A percentile compares a stretch with the other conserved stretches of the same genome.
These are phyloP conservation scores for Dalbergia cultrata DNA, from an alignment of 306 rosid species.

Conservation along the genomic window DNA sequence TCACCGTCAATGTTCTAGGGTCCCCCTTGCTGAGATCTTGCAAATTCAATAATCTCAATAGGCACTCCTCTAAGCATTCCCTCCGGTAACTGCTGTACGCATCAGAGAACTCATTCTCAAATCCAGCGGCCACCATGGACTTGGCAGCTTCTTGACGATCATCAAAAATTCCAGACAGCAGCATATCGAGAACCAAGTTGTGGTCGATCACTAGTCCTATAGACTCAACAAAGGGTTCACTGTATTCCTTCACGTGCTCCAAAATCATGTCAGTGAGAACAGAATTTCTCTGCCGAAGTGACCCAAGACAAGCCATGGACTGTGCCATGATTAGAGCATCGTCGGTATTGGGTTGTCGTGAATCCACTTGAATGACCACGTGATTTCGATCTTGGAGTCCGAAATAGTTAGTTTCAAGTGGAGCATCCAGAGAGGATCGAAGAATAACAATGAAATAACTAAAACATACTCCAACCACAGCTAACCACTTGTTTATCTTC, in stretches of 20 bases:
- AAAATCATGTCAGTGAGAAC: neutral
- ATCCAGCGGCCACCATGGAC: conserved; percentile 68
- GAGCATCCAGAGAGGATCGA: neutral
- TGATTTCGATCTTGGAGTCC: neutral
- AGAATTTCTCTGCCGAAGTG: neutral
- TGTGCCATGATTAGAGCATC: neutral
- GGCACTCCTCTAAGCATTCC: conserved; percentile 69
- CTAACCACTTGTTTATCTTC: conserved; percentile 27
- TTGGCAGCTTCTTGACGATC: conserved; percentile 73
- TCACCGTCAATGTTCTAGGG: conserved; percentile 43
- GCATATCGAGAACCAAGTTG: conserved; percentile 64
- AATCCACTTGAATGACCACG: neutral
- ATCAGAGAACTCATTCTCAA: conserved; percentile 66
- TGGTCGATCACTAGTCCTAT: conserved; percentile 12
- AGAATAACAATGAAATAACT: conserved; percentile 18
- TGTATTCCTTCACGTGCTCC: neutral
- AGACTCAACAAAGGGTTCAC: neutral
- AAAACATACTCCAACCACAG: conserved; percentile 16
- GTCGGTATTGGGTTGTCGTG: neutral
- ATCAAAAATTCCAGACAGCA: conserved; percentile 58
- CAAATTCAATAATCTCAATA: conserved; percentile 61
- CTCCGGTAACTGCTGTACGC: conserved; percentile 67
- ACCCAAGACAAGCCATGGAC: neutral
- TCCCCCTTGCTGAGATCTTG: conserved; percentile 67
- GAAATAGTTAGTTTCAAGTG: too few relatives aligned